Conservation (phyloP, 441 rosid genomes). For the Jatropha multifida region DNA sequence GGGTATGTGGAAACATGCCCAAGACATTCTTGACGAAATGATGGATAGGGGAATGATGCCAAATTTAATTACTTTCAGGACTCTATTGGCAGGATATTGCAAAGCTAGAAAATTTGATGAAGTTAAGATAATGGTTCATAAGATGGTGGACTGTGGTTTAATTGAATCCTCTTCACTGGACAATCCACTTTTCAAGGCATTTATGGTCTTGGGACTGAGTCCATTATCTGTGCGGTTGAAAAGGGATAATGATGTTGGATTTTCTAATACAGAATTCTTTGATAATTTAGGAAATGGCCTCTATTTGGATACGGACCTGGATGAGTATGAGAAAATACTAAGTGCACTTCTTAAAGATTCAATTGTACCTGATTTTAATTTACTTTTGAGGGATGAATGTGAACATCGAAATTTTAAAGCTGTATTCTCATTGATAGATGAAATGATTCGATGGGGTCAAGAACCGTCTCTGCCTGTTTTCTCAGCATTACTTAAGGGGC, state of each 20-base stretch:
- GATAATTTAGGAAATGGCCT: constrained; percentile 87
- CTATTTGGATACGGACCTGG: constrained; percentile 65
- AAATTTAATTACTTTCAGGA: constrained; percentile 46
- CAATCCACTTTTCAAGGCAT: constrained; percentile 65
- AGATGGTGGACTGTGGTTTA: constrained; percentile 55
- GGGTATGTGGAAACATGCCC: constrained; percentile 56
- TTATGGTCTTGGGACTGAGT: constrained; percentile 53
- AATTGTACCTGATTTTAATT: constrained; percentile 54
- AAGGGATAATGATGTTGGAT: constrained; percentile 58
- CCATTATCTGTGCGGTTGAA: constrained; percentile 64
- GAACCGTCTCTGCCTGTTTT: constrained; percentile 48
- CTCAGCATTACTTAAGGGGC: constrained; percentile 43
- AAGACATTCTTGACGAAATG: constrained; percentile 60
- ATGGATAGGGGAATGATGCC: constrained; percentile 39
- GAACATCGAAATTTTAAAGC: constrained; percentile 36
- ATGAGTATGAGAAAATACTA: constrained; percentile 58
- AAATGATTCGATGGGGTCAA: constrained; percentile 75
- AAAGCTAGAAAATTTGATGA: constrained; percentile 69
- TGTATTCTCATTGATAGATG: constrained; percentile 46
- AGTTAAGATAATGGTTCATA: constrained; percentile 42
- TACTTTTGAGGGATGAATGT: constrained; percentile 44
- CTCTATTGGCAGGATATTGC: constrained; percentile 72
- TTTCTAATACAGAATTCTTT: constrained; percentile 62
- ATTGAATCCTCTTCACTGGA: constrained; percentile 45
- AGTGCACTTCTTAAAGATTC: constrained; percentile 48